Percentiles rank a stretch among this genome's conserved stretches.
These are phyloP conservation scores for Candida ipomoeae DNA, from an alignment of 805 yeast species.

Conservation along the genomic window DNA sequence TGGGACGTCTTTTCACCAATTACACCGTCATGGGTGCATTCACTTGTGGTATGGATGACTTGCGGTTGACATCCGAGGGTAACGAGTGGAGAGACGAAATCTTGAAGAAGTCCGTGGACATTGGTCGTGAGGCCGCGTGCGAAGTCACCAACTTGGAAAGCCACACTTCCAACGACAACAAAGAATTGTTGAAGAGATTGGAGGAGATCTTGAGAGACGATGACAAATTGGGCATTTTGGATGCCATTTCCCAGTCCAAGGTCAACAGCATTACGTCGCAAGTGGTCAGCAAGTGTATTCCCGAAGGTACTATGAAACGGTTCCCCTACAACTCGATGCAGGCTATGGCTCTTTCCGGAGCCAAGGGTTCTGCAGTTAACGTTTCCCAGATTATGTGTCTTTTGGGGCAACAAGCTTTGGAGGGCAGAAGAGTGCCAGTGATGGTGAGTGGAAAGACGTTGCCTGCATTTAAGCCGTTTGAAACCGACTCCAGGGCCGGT, in stretches of 20 bases:
- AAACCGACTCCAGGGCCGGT: constrained; percentile 97
- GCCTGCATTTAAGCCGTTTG: constrained; percentile 94
- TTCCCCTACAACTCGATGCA: constrained; percentile 98
- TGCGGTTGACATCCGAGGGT: constrained; percentile 88
- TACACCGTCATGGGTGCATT: constrained; percentile 89
- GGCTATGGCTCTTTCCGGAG: constrained; percentile 98
- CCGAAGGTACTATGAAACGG: constrained; percentile 90
- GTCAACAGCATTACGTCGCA: constrained; percentile 91
- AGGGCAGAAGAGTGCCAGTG: constrained; percentile 98
- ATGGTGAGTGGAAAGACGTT: constrained; percentile 98
- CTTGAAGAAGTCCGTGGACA: constrained; percentile 68
- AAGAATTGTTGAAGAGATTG: constrained; percentile 79
- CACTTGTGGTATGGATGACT: constrained; percentile 99
- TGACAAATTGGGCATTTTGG: constrained; percentile 84
- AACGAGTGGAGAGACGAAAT: constrained; percentile 84
- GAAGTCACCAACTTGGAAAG: constrained; percentile 84
- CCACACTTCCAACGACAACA: constrained; percentile 44
- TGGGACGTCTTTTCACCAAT: constrained; percentile 92
- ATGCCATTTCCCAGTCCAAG: constrained; percentile 91
- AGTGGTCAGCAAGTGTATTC: constrained; percentile 92
- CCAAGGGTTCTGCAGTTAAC: constrained; percentile 97
- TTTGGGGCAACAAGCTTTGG: constrained; percentile 97
- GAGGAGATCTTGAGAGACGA: constrained; percentile 96
- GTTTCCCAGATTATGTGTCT: constrained; percentile 99
- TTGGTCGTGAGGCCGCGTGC: constrained; percentile 88